Conservation (phyloP, 306 rosid species). For the Ormosia semicastrata region DNA sequence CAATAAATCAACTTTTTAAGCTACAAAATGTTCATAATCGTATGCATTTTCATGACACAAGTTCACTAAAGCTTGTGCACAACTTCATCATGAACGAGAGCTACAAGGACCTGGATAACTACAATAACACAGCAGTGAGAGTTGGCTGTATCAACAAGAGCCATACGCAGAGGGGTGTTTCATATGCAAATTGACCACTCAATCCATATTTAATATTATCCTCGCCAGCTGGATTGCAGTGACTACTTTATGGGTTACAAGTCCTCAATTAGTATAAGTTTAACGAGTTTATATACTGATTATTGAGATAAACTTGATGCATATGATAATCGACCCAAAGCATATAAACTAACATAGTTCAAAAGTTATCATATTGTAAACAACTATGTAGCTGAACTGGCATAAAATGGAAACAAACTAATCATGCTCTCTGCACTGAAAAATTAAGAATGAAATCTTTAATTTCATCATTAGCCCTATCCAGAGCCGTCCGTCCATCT, state of each 20-base stretch:
- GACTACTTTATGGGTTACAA: not conserved
- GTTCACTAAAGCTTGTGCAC: no score
- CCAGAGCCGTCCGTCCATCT: constrained; percentile 81
- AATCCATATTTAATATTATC: not conserved
- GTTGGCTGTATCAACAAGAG: not conserved
- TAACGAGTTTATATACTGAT: not conserved
- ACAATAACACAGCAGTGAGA: not conserved
- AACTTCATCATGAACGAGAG: no score
- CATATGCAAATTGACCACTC: not conserved
- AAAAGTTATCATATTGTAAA: constrained; percentile 23
- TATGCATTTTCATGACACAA: no score
- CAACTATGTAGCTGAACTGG: constrained; percentile 12
- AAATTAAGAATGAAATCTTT: constrained; percentile 75
- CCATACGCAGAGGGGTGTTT: not conserved
- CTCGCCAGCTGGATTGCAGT: not conserved
- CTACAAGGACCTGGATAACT: no score
- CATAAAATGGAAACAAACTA: constrained; percentile 7
- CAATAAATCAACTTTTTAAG: no score
- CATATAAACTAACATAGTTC: constrained; percentile 5
- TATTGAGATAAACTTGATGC: not conserved
- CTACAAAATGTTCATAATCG: no score
- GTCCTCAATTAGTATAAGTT: not conserved
- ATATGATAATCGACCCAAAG: not conserved
- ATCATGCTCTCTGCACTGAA: constrained; percentile 67
- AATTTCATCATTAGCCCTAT: constrained; percentile 65